Evolutionary conservation across 257 asterid species (phyloP).

Genomic region (Plantago major): DNA sequence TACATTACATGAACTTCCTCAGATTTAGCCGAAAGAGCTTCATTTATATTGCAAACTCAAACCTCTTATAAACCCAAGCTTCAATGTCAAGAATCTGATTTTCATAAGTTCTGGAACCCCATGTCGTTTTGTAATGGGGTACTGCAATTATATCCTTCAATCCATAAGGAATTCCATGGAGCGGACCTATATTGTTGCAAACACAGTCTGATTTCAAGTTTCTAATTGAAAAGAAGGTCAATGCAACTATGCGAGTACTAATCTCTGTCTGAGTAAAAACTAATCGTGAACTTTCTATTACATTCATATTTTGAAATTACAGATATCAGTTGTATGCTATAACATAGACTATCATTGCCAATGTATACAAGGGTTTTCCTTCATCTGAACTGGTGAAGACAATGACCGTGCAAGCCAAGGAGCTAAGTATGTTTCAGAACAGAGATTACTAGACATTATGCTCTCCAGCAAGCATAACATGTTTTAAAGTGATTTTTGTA

Average conservation of each 20-base stretch:
- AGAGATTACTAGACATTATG: background rate
- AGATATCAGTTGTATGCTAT: background rate
- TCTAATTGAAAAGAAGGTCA: background rate
- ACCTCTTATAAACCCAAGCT: slow-evolving; percentile 98
- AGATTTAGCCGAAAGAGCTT: too few species aligned
- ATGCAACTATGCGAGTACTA: background rate
- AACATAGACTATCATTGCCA: background rate
- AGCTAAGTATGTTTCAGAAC: background rate
- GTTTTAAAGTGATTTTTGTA: background rate
- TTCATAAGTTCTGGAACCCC: slow-evolving; percentile 77
- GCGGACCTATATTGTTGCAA: slow-evolving; percentile 58
- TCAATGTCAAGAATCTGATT: slow-evolving; percentile 80
- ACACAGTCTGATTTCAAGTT: background rate
- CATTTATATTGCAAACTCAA: too few species aligned
- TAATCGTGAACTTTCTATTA: background rate
- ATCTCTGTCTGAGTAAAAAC: background rate
- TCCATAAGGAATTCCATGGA: slow-evolving; percentile 96
- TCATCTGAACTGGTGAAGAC: background rate
- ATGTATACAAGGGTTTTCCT: too few species aligned
- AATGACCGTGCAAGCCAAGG: background rate
- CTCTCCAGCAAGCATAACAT: background rate
- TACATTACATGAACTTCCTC: background rate
- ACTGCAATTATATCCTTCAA: slow-evolving; percentile 93
- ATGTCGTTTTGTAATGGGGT: slow-evolving; percentile 84
- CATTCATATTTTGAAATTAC: background rate